Base-by-base conservation (phyloP, 306 rosid species). In the Fragaria iinumae region DNA sequence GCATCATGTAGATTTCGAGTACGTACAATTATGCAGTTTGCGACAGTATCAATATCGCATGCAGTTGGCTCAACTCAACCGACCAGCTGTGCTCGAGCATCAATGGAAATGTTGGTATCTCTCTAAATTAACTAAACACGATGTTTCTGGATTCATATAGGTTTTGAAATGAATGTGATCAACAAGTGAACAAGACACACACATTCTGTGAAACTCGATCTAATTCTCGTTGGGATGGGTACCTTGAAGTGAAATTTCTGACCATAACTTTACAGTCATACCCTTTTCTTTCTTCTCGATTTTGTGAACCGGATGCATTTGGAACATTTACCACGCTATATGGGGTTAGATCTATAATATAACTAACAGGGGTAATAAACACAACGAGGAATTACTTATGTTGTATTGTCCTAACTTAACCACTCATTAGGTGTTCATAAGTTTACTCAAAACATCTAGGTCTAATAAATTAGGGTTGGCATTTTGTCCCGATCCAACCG, bases 71-170 rank as follows among this genome's bases (percentile, higher is more conserved):
- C 66, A 5, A 17, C 39, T 36, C 21, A 80, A 82, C 83, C 86
- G 87, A 91, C 86, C 78, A 74, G 69, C 25, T 65, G 76, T 60
- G 82, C 76, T 69, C 81, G 82, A 72, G 63, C 85, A 84, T 77
- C 91, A 76, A 89, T 81, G 84, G 73, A 87, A 80, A 87, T 91
- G 91, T 87, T 86, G 87, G 87, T 69, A 72, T 34, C 84, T 36
- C 82, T 77, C 80, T 36, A 8, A 7, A 65, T 65, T 36, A 65
- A 65, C 38, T 17, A 36, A 34, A 34, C 69, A 65, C 3, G 45
- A 65, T 65, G 45, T 62, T 60, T 62, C 36, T 62, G 67, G 39
- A 62, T 62, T 62, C 43, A 14, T 29, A 12, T 14, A 32, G 36
- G 43, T 29, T 62, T 60, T 27, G 21, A 63, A 63, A 29, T 13